Evolutionary conservation across 2,329 filamentous ascomycete species (phyloP).

Genomic region (Xylaria arbuscula): DNA sequence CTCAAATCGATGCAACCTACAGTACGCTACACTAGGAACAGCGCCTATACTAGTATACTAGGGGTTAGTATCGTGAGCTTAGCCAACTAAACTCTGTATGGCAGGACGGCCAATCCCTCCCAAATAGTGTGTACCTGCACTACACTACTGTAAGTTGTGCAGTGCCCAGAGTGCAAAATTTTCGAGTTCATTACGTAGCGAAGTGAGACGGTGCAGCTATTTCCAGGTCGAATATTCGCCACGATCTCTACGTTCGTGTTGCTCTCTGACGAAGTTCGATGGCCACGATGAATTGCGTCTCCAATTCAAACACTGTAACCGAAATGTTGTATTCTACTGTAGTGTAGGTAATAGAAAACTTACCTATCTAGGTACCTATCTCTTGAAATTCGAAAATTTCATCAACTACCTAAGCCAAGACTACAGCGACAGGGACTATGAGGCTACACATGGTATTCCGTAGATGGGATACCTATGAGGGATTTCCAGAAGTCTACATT

Average conservation of each 20-base stretch:
- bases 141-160: background rate
- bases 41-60: background rate
- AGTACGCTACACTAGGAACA: background rate
- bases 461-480: constrained; percentile 3
- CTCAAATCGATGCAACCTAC: background rate
- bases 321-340: too few species aligned
- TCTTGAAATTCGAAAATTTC: background rate
- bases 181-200: background rate
- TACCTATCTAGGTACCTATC: background rate
- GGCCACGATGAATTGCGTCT: background rate
- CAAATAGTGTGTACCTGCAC: too few species aligned
- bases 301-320: too few species aligned
- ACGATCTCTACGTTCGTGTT: background rate
- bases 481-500: constrained; percentile 1
- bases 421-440: background rate
- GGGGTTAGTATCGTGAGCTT: background rate
- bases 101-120: constrained; percentile 16
- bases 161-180: constrained; percentile 6
- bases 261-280: constrained; percentile 8
- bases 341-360: background rate
- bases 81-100: constrained; percentile 9
- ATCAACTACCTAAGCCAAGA: background rate
- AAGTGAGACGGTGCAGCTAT: background rate
- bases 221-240: constrained; percentile 3
- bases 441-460: background rate